A percentile compares a stretch with the other conserved stretches of the same genome.
These are phyloP conservation scores for Coemansia sp. DNA, from an alignment of 192 early-diverging fungal species.

Conservation along the genomic window DNA sequence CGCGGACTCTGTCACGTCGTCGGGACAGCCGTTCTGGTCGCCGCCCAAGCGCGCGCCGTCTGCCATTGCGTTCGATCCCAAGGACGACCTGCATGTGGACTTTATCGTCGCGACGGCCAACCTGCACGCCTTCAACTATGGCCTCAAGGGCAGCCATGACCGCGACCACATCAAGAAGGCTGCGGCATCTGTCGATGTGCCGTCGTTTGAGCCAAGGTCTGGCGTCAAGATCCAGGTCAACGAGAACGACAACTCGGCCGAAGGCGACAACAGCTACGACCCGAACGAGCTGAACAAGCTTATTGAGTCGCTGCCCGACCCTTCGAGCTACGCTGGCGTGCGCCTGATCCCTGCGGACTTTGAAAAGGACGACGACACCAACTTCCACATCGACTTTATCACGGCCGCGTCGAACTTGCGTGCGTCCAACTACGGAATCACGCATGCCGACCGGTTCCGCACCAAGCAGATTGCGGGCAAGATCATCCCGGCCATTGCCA, in stretches of 20 bases:
- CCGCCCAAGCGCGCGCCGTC: conserved; percentile 93
- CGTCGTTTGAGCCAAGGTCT: conserved; percentile 80
- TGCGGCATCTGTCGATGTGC: conserved; percentile 63
- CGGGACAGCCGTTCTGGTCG: conserved; percentile 93
- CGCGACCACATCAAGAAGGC: conserved; percentile 63
- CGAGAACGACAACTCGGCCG: conserved; percentile 73
- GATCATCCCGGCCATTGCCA: conserved; percentile 90
- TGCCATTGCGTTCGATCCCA: conserved; percentile 73
- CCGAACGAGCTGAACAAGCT: conserved; percentile 61
- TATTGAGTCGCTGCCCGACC: conserved; percentile 67
- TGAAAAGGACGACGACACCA: conserved; percentile 99
- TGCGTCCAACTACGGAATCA: conserved; percentile 76
- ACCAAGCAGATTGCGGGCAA: conserved; percentile 89
- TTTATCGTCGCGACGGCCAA: conserved; percentile 91
- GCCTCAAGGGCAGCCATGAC: conserved; percentile 80
- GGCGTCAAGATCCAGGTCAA: conserved; percentile 97
- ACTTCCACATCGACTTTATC: conserved; percentile 99
- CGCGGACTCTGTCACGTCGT: conserved; percentile 80
- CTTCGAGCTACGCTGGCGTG: conserved; percentile 76
- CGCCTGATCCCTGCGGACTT: conserved; percentile 90
- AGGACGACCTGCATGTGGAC: conserved; percentile 71
- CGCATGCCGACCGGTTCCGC: conserved; percentile 70
- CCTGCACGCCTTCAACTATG: conserved; percentile 95
- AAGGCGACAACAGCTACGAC: conserved; percentile 47
- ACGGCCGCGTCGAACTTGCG: conserved; percentile 96